These are phyloP conservation scores for Rhizopogon vinicolor DNA, from an alignment of 768 basidiomycete species.

Conservation along the genomic window DNA sequence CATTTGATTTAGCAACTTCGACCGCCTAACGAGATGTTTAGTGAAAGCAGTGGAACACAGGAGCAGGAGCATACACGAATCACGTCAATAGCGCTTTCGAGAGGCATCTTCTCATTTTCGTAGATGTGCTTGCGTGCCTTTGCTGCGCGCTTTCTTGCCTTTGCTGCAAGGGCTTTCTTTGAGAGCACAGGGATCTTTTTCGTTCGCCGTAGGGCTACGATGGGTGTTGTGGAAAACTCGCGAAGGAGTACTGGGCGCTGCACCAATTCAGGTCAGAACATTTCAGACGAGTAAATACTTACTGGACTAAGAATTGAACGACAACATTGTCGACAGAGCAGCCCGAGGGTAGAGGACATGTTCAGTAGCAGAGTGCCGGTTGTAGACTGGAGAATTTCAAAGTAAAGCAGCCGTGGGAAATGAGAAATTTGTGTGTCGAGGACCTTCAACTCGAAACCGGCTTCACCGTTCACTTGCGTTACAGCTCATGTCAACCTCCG, in stretches of 20 bases:
- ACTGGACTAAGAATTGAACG: slow-evolving; percentile 11
- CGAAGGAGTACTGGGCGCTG: slow-evolving; percentile 21
- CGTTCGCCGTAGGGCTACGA: slow-evolving; percentile 40
- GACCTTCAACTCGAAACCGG: neutral
- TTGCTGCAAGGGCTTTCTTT: slow-evolving; percentile 68
- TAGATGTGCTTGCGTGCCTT: slow-evolving; percentile 52
- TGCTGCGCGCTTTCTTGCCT: slow-evolving; percentile 54
- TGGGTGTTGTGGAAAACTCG: slow-evolving; percentile 49
- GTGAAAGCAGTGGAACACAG: slow-evolving; percentile 3
- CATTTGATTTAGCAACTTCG: slow-evolving; percentile 70
- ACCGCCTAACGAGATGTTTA: slow-evolving; percentile 53
- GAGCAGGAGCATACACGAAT: slow-evolving; percentile 50
- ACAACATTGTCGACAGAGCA: slow-evolving; percentile 22
- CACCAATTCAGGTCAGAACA: neutral
- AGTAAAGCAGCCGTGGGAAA: slow-evolving; percentile 20
- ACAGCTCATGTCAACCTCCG: slow-evolving; percentile 29
- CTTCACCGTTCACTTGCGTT: neutral
- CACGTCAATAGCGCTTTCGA: slow-evolving; percentile 62
- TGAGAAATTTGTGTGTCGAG: neutral
- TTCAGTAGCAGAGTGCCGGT: neutral
- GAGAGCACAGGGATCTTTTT: slow-evolving; percentile 58
- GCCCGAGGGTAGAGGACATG: slow-evolving; percentile 18
- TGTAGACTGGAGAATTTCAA: slow-evolving; percentile 1
- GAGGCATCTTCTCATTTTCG: slow-evolving; percentile 60
- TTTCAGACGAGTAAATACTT: slow-evolving; percentile 10